These are phyloP conservation scores for Asterionellopsis glacialis DNA, from an alignment of 108 stramenopile genomes.

Conservation along the genomic window DNA sequence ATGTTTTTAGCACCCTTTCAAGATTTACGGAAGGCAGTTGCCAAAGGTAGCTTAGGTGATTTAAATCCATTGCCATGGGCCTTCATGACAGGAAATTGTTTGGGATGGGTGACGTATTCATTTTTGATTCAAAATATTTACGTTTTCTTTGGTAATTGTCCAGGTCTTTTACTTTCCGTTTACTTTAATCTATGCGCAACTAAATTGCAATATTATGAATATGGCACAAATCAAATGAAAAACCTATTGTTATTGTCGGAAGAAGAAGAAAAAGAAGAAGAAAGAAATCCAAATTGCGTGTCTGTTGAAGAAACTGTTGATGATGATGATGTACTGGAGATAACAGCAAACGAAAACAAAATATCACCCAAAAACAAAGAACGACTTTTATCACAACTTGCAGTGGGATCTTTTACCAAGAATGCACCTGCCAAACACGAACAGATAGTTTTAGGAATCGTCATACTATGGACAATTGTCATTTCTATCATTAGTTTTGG, in stretches of 20 bases:
- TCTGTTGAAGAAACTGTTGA: no score
- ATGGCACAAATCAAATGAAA: slow-evolving; percentile 26
- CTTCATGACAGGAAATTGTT: slow-evolving; percentile 72
- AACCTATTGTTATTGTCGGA: slow-evolving; percentile 40
- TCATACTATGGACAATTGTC: slow-evolving; percentile 40
- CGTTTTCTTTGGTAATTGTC: slow-evolving; percentile 64
- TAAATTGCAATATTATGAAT: slow-evolving; percentile 58
- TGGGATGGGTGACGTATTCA: slow-evolving; percentile 68
- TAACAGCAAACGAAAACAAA: no score
- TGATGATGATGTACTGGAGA: slow-evolving; percentile 37
- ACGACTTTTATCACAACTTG: no score
- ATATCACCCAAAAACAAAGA: no score
- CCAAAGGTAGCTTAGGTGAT: slow-evolving; percentile 43
- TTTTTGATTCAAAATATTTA: slow-evolving; percentile 54
- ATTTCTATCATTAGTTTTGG: slow-evolving; percentile 18
- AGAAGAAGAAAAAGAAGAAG: slow-evolving; percentile 10
- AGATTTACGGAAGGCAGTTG: slow-evolving; percentile 40
- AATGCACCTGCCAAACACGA: slow-evolving; percentile 66
- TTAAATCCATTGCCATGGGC: slow-evolving; percentile 82
- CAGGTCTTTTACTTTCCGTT: slow-evolving; percentile 47
- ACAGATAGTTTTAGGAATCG: slow-evolving; percentile 40
- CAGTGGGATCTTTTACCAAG: no score
- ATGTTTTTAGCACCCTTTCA: slow-evolving; percentile 69
- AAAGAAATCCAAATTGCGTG: no score
- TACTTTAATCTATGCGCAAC: slow-evolving; percentile 70